Conservation (phyloP, 192 early-diverging fungal genomes). For the Coemansia erecta region DNA sequence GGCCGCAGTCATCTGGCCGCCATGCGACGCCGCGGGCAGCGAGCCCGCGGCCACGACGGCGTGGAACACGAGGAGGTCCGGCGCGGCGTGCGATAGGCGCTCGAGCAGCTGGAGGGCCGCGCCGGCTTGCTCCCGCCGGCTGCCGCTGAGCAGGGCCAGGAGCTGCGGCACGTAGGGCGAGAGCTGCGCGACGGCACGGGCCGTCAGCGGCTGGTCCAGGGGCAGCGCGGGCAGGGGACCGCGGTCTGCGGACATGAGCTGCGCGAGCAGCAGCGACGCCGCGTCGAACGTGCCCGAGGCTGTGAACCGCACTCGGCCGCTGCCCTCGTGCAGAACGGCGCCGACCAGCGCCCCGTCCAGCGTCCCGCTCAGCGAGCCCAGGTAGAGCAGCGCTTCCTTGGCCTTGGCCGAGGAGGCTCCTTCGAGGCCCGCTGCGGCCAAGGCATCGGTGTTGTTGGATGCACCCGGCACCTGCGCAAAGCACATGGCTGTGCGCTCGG, state of each 20-base stretch:
- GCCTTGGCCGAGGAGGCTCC: slow-evolving; percentile 17
- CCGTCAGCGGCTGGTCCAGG: slow-evolving; percentile 5
- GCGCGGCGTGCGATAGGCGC: slow-evolving; percentile 9
- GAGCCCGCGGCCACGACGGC: slow-evolving; percentile 28
- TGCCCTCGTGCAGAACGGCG: slow-evolving; percentile 16
- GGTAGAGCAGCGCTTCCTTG: slow-evolving; percentile 31
- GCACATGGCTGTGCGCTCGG: slow-evolving; percentile 2
- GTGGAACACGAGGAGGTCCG: slow-evolving; percentile 32
- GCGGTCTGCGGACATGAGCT: slow-evolving; percentile 13
- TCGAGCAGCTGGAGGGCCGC: slow-evolving; percentile 17
- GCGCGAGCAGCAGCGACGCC: slow-evolving; percentile 26
- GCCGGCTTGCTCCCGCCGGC: neutral
- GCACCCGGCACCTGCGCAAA: slow-evolving; percentile 6
- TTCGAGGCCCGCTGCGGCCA: neutral
- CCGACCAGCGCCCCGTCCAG: slow-evolving; percentile 6
- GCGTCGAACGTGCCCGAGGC: slow-evolving; percentile 29
- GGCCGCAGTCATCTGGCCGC: neutral
- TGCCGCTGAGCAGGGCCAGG: slow-evolving; percentile 29
- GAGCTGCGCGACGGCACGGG: slow-evolving; percentile 20
- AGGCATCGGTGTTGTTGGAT: neutral
- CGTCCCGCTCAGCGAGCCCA: neutral
- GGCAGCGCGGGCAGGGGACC: slow-evolving; percentile 8
- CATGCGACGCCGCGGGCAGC: slow-evolving; percentile 8
- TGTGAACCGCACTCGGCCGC: slow-evolving; percentile 21
- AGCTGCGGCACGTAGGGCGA: slow-evolving; percentile 39